These are phyloP conservation scores for Venturia pyrina DNA, from an alignment of 2,329 filamentous ascomycete genomes.

Conservation along the genomic window DNA sequence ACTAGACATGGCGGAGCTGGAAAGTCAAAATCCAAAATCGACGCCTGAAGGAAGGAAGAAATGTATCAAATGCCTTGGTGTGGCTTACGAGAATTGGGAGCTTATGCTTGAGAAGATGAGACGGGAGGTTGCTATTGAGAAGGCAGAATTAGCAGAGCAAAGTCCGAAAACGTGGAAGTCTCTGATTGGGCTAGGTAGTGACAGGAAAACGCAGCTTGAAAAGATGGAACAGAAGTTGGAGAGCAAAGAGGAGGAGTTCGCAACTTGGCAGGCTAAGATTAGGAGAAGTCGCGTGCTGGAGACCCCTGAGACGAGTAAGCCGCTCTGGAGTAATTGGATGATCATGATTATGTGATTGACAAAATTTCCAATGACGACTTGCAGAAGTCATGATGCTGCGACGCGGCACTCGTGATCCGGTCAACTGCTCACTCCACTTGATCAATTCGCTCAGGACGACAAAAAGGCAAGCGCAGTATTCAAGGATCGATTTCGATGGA, in stretches of 20 bases:
- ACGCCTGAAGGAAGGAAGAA: conserved; percentile 40
- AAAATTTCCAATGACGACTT: no score
- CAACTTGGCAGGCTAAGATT: conserved; percentile 4
- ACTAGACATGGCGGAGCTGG: conserved; percentile 62
- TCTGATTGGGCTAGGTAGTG: background rate
- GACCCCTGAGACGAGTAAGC: background rate
- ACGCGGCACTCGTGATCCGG: no score
- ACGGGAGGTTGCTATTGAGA: background rate
- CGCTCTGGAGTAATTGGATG: conserved; percentile 2
- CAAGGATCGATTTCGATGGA: no score
- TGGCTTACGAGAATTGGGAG: conserved; percentile 72
- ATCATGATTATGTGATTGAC: background rate
- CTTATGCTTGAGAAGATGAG: conserved; percentile 61
- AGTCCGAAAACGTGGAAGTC: background rate
- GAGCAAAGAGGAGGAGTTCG: background rate
- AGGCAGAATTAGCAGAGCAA: background rate
- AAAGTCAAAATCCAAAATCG: conserved; percentile 13
- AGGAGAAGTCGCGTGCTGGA: background rate
- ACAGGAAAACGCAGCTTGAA: background rate
- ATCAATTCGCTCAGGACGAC: no score
- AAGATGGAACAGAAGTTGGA: background rate
- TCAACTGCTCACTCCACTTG: no score
- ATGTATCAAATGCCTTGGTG: conserved; percentile 67
- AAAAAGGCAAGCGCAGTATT: no score
- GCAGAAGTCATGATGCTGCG: no score